Evolutionary conservation across 108 stramenopile genomes (phyloP).

Genomic region (Nitzschia inconspicua): DNA sequence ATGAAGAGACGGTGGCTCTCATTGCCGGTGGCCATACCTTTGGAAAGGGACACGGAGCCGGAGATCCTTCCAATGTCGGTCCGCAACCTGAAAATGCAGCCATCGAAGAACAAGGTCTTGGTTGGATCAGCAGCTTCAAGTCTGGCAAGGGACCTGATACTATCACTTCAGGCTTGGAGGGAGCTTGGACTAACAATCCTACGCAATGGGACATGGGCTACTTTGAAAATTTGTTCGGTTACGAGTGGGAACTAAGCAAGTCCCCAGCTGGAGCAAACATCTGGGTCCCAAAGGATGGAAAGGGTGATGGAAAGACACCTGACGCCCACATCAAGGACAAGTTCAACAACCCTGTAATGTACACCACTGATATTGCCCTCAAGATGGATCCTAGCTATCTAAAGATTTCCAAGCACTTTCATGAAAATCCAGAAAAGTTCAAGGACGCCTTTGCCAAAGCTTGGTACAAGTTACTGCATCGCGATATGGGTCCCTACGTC

Average conservation of each 20-base stretch:
- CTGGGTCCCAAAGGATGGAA: slow-evolving; percentile 52
- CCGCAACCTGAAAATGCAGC: slow-evolving; percentile 67
- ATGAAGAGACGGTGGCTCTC: slow-evolving; percentile 75
- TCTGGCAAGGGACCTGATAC: slow-evolving; percentile 61
- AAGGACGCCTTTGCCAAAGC: slow-evolving; percentile 62
- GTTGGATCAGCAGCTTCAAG: slow-evolving; percentile 57
- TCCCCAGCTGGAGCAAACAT: slow-evolving; percentile 71
- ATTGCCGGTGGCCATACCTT: slow-evolving; percentile 84
- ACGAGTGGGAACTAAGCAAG: slow-evolving; percentile 70
- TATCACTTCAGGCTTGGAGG: slow-evolving; percentile 72
- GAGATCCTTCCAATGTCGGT: slow-evolving; percentile 52
- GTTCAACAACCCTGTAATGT: slow-evolving; percentile 66
- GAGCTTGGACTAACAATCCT: slow-evolving; percentile 73
- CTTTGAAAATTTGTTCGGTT: slow-evolving; percentile 56
- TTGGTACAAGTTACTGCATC: slow-evolving; percentile 75
- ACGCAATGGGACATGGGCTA: slow-evolving; percentile 74
- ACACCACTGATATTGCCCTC: slow-evolving; percentile 67
- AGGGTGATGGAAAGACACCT: slow-evolving; percentile 45
- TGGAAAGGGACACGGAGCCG: slow-evolving; percentile 79
- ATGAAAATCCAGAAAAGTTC: slow-evolving; percentile 47
- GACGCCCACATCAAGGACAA: slow-evolving; percentile 52
- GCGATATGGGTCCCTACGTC: slow-evolving; percentile 68
- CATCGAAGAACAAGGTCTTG: slow-evolving; percentile 68
- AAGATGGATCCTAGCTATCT: slow-evolving; percentile 61
- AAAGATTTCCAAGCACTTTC: slow-evolving; percentile 50